Base-by-base conservation (phyloP, 2,329 filamentous ascomycete genomes). In the Scytalidium sp. region DNA sequence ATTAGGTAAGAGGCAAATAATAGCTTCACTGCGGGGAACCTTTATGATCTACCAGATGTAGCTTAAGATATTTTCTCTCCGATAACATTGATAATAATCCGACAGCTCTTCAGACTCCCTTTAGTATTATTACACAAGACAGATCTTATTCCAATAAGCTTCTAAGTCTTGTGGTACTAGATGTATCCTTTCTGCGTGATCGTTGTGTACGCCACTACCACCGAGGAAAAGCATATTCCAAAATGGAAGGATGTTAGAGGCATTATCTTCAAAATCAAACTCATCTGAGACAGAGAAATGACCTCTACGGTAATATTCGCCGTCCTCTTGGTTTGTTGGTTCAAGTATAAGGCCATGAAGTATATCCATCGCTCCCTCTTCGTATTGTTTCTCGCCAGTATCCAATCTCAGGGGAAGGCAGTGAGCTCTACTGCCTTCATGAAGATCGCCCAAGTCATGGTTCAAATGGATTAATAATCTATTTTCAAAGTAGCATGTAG, bases 171-270 rank as follows among this genome's bases (percentile, higher is more conserved):
- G n/a, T n/a, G n/a, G n/a, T n/a, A n/a, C n/a, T n/a, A n/a, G n/a
- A n/a, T n/a, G n/a, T n/a, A n/a, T n/a, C n/a, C n/a, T n/a, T n/a
- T n/a, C n/a, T n/a, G n/a, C n/a, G n/a, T n/a, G n/a, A n/a, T n/a
- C n/a, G n/a, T n/a, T n/a, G n/a, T n/a, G n/a, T n/a, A n/a, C n/a
- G n/a, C n/a, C n/a, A n/a, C n/a, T n/a, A n/a, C n/a, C n/a, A n/a
- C n/a, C n/a, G n/a, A n/a, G n/a, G n/a, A 44, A 20, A 44, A 44
- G 21, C 42, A 44, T 44, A 13, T 44, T 23, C 42, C 42, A 44
- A 22, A 44, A 44, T 22, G 19, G 10, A 11, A 44, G 21, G 6
- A 44, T 19, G 25, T 44, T 44, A 8, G 13, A 19, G 9, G 17
- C 13, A 23, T 13, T 7, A 22, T 20, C 17, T 21, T 20, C 21